Conservation (phyloP, 768 basidiomycete species). For the Macrocybe gigantea region DNA sequence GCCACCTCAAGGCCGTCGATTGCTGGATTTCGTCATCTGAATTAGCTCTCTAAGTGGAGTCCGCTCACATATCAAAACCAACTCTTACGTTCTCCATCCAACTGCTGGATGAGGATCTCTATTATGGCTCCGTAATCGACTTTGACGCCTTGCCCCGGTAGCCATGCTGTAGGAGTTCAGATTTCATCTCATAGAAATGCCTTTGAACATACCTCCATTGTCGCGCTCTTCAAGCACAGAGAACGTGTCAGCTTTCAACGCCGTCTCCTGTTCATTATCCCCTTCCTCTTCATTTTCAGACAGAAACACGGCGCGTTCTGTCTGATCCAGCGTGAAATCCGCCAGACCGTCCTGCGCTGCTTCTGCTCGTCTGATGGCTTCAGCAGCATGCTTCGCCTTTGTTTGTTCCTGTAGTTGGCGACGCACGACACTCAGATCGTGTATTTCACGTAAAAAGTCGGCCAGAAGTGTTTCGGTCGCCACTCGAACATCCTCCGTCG, state of each 20-base stretch:
- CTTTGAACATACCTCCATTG: slow-evolving; percentile 48
- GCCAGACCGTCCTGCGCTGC: slow-evolving; percentile 45
- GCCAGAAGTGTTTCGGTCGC: slow-evolving; percentile 87
- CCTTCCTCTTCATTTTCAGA: slow-evolving; percentile 42
- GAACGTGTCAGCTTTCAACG: slow-evolving; percentile 35
- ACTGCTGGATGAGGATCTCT: slow-evolving; percentile 85
- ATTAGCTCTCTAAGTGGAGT: slow-evolving; percentile 4
- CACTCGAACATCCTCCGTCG: slow-evolving; percentile 86
- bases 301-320: slow-evolving; percentile 55
- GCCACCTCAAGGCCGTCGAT: slow-evolving; percentile 89
- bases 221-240: slow-evolving; percentile 52
- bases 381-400: slow-evolving; percentile 36
- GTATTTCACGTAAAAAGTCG: slow-evolving; percentile 88
- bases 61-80: background rate
- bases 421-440: slow-evolving; percentile 74
- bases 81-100: slow-evolving; percentile 74
- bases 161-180: slow-evolving; percentile 54
- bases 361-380: slow-evolving; percentile 37
- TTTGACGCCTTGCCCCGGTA: slow-evolving; percentile 89
- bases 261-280: slow-evolving; percentile 34
- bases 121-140: slow-evolving; percentile 91
- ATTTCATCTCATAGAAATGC: slow-evolving; percentile 1
- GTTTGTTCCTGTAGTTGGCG: slow-evolving; percentile 54
- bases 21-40: slow-evolving; percentile 93
- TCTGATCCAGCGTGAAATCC: slow-evolving; percentile 50